A percentile compares a stretch with the other conserved stretches of the same genome.
These are phyloP conservation scores for Cyclotella baltica DNA, from an alignment of 108 stramenopile species.

Conservation along the genomic window DNA sequence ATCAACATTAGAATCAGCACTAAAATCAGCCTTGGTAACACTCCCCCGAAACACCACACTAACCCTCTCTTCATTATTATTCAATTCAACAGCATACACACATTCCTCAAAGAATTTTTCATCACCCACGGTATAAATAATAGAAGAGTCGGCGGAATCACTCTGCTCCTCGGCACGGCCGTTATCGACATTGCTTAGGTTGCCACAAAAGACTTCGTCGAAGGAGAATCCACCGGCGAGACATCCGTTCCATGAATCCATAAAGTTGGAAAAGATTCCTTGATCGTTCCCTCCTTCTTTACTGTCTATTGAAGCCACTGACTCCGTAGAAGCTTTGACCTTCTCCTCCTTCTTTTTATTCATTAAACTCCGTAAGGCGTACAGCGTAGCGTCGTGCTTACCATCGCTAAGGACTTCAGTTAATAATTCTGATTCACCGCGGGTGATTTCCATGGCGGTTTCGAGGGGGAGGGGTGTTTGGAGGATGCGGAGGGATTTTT, in stretches of 20 bases:
- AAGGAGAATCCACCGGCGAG: conserved; percentile 45
- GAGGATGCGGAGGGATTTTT: conserved; percentile 35
- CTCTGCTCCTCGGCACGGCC: not conserved
- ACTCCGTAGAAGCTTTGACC: not conserved
- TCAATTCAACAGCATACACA: conserved; percentile 68
- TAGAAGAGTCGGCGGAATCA: conserved; percentile 20
- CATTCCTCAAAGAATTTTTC: conserved; percentile 58
- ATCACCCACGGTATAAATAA: conserved; percentile 62
- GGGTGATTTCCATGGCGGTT: conserved; percentile 40
- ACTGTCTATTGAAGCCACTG: not conserved
- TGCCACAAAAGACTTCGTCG: conserved; percentile 34
- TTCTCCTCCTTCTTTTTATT: conserved; percentile 10
- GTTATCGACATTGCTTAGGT: conserved; percentile 17
- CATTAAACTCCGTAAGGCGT: conserved; percentile 36
- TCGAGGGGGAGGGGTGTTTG: conserved; percentile 55
- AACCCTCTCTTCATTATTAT: conserved; percentile 54
- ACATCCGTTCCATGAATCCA: conserved; percentile 42
- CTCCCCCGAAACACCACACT: conserved; percentile 74
- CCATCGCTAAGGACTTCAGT: conserved; percentile 55
- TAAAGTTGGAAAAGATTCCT: conserved; percentile 25
- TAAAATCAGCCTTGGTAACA: conserved; percentile 68
- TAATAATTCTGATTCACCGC: conserved; percentile 40
- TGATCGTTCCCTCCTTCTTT: not conserved
- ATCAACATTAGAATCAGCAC: conserved; percentile 64
- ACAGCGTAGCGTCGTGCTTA: conserved; percentile 46